Evolutionary conservation across 1,139 yeast species (phyloP), one percentile per base, ranked within the genome.

Genomic region (Pichiaceae sp.): DNA sequence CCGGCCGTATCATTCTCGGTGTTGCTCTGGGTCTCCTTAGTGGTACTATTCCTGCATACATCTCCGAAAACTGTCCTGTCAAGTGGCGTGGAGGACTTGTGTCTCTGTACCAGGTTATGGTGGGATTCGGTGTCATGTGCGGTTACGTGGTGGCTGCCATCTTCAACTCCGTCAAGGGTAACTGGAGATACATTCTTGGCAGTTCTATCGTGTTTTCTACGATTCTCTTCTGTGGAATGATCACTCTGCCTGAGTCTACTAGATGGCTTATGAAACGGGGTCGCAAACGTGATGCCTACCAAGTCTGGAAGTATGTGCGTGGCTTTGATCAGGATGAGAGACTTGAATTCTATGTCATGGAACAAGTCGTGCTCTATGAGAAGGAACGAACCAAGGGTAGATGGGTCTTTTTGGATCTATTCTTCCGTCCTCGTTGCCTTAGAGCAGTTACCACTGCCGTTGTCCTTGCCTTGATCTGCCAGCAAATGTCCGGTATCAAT

Each of bases 91-190:
- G 94, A 49, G 63, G 72, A 45, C 66, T 80, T 52, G 86, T 82
- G 36, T 69, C 73, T 50, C 61, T 78, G 49, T 84, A 80, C 56
- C 89, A 86, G 46, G 74, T 83, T 14, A 56, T 47, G 31, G 43
- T 49, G 31, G 50, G 49, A 38, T 47, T 44, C 36, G 44, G 49
- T 38, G 75, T 83, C 38, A 75, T 81, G 32, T 63, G 79, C 40
- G 94, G 89, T 7, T 80, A 82, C 59, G 81, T 89, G 87, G 62
- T 79, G 44, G 89, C 79, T 54, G 83, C 77, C 52, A 93, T 91
- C 17, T 67, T 75, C 47, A 65, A 84, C 32, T 72, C 72, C 54
- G 73, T 74, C 40, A 52, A 63, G 44, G 68, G 74, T 42, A 68
- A 74, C 35, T 57, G 70, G 70, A 53, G 70, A 59, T 48, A 66